These are phyloP conservation scores for Silybum marianum DNA, from an alignment of 129 eudicot species.

Conservation along the genomic window DNA sequence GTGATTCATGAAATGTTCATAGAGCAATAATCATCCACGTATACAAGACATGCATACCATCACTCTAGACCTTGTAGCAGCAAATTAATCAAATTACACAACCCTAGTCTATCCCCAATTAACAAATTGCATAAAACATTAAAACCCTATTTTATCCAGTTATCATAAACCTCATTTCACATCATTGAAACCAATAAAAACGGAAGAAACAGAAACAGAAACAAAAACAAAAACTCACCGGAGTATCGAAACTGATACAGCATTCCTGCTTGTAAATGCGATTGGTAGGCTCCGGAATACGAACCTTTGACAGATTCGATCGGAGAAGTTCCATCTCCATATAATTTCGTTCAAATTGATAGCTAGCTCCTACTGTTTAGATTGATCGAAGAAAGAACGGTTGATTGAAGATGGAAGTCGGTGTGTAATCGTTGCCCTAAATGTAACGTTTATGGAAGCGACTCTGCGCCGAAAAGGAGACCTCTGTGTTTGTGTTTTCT, in stretches of 20 bases:
- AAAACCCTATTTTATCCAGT: conserved; percentile 16
- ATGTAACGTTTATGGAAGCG: conserved; percentile 28
- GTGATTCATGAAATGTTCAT: background rate
- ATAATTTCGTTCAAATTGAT: background rate
- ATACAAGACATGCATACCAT: background rate
- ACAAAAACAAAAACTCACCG: conserved; percentile 51
- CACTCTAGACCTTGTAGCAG: background rate
- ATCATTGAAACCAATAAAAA: background rate
- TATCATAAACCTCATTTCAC: background rate
- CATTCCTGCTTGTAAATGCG: conserved; percentile 96
- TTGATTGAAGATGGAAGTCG: background rate
- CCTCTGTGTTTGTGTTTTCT: conserved; percentile 32
- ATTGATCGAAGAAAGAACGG: background rate
- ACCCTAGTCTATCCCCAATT: conserved; percentile 8
- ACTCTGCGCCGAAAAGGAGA: conserved; percentile 21
- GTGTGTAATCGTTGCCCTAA: conserved; percentile 45
- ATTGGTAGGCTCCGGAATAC: conserved; percentile 91
- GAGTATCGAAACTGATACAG: conserved; percentile 91
- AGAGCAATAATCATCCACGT: conserved; percentile 5
- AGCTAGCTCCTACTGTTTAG: background rate
- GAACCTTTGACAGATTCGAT: conserved; percentile 66
- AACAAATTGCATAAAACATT: background rate
- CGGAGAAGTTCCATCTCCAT: conserved; percentile 85
- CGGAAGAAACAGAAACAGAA: background rate
- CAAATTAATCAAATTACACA: background rate